phyloP scores from a whole-genome alignment of 2,329 filamentous ascomycete genomes.

The Colletotrichum musicola region DNA sequence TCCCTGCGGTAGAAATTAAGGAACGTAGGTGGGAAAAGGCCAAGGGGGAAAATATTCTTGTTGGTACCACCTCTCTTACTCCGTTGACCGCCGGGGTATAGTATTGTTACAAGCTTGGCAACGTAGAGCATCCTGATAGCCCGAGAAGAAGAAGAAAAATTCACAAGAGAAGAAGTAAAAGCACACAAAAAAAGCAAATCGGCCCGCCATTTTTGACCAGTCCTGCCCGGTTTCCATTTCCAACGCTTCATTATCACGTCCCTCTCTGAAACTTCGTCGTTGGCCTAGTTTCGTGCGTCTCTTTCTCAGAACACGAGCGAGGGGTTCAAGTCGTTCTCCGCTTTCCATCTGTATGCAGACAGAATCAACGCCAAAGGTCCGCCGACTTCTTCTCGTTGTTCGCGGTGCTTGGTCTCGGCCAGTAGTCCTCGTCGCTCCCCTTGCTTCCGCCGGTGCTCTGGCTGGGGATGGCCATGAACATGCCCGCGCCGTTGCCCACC shows the following conservation, averaged over 20 bases:
- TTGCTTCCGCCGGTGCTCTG: slow-evolving; percentile 39
- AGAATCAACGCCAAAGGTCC: slow-evolving; percentile 33
- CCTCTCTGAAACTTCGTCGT: slow-evolving; percentile 1
- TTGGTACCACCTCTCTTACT: slow-evolving; percentile 9
- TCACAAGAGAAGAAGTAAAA: not conserved
- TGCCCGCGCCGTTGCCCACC: slow-evolving; percentile 63
- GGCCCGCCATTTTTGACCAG: slow-evolving; percentile 7
- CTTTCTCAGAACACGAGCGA: not conserved
- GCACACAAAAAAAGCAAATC: not conserved
- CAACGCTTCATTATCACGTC: slow-evolving; percentile 9
- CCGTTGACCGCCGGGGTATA: slow-evolving; percentile 25
- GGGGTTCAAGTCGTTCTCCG: not conserved
- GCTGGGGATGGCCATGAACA: slow-evolving; percentile 66
- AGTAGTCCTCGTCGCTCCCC: slow-evolving; percentile 48
- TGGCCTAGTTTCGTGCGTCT: not conserved
- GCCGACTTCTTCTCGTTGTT: slow-evolving; percentile 37
- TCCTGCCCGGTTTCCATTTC: slow-evolving; percentile 1
- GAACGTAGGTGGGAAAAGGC: too few species aligned
- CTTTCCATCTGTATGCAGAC: not conserved
- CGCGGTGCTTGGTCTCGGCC: slow-evolving; percentile 43
- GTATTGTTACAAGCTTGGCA: slow-evolving; percentile 20
- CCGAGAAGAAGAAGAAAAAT: slow-evolving; percentile 10
- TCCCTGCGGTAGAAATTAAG: not conserved
- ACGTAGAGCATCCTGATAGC: slow-evolving; percentile 22
- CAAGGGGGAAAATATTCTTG: not conserved